These are phyloP conservation scores for Solanum phureja DNA, from an alignment of 257 asterid species.

Conservation along the genomic window DNA sequence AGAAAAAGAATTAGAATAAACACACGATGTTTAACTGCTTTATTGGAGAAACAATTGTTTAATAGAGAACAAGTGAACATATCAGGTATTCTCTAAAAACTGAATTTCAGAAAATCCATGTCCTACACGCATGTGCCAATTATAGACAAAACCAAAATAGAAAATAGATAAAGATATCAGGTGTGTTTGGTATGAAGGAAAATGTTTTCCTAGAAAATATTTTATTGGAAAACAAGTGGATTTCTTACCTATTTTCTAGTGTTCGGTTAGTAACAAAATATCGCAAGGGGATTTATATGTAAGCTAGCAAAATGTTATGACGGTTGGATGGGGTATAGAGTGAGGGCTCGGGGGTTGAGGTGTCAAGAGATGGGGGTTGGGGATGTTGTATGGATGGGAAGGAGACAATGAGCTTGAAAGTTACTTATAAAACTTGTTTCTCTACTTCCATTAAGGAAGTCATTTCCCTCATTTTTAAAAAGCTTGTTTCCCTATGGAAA, in stretches of 20 bases:
- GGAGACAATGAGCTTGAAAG: not conserved
- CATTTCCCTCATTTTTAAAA: not conserved
- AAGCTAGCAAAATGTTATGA: not conserved
- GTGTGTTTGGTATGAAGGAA: not conserved
- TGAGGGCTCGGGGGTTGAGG: not conserved
- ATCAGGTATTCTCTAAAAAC: not conserved
- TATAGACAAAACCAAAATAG: not conserved
- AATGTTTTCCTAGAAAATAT: not conserved
- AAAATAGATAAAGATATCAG: not conserved
- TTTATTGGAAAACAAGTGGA: not conserved
- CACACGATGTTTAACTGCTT: not conserved
- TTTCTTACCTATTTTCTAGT: not conserved
- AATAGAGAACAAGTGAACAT: not conserved
- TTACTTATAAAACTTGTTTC: not conserved
- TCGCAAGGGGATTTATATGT: not conserved
- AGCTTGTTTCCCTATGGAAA: not conserved
- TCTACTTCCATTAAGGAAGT: not conserved
- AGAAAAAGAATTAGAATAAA: constrained; percentile 10
- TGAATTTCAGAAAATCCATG: not conserved
- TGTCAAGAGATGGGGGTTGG: not conserved
- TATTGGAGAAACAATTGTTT: not conserved
- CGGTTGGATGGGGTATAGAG: not conserved
- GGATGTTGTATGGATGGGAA: not conserved
- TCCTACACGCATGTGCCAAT: not conserved
- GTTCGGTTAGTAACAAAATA: not conserved